Conservation (phyloP, 805 yeast genomes). For the Sungouiozyma intestinalis region DNA sequence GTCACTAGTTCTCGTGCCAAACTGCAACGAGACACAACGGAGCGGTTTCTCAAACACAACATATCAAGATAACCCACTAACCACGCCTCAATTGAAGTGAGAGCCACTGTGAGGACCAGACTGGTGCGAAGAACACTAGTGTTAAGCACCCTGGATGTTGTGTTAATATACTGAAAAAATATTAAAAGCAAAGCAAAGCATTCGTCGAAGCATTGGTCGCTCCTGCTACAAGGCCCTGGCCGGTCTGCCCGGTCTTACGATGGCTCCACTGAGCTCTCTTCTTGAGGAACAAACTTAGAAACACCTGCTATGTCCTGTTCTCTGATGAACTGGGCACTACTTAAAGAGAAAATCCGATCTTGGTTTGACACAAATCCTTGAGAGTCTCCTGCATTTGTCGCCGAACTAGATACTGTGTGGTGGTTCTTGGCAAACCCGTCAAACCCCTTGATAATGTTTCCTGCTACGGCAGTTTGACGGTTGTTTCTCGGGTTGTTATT, state of each 20-base stretch:
- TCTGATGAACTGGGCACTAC: constrained; percentile 60
- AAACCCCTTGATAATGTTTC: constrained; percentile 86
- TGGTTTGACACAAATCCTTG: constrained; percentile 26
- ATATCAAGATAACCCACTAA: too few species aligned
- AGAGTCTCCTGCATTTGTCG: neutral
- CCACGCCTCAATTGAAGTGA: too few species aligned
- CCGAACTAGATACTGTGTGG: constrained; percentile 16
- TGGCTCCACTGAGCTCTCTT: neutral
- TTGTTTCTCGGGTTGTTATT: constrained; percentile 6
- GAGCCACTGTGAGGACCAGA: too few species aligned
- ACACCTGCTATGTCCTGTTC: constrained; percentile 20
- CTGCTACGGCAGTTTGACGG: constrained; percentile 8
- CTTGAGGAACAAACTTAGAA: neutral
- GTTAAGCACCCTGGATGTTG: too few species aligned
- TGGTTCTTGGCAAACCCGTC: constrained; percentile 58
- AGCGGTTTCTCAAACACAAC: neutral
- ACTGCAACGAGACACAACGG: neutral
- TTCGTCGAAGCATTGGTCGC: too few species aligned
- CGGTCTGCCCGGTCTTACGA: too few species aligned
- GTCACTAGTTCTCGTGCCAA: neutral
- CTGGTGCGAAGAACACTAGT: too few species aligned
- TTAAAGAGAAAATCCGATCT: constrained; percentile 71
- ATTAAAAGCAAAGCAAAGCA: too few species aligned
- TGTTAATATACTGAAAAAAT: too few species aligned
- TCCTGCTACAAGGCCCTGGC: too few species aligned